Conservation (phyloP, 495 filamentous ascomycete genomes). For the Aspergillus funiculosus region DNA sequence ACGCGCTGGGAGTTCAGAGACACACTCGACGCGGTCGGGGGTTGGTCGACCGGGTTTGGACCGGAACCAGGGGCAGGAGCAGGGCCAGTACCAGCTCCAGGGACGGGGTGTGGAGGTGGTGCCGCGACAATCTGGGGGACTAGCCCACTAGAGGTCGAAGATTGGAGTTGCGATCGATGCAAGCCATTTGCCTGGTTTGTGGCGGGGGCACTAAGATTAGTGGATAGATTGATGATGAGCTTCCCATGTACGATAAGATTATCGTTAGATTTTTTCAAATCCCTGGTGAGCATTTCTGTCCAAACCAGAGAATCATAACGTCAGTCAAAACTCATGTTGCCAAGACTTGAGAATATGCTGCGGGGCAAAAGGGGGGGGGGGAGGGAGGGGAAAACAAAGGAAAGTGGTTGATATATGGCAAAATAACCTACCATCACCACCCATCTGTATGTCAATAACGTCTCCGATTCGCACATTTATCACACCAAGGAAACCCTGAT, state of each 20-base stretch:
- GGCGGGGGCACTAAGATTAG: conserved; percentile 64
- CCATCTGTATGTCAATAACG: conserved; percentile 81
- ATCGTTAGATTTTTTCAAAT: conserved; percentile 96
- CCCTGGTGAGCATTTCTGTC: conserved; percentile 92
- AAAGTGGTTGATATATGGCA: background rate
- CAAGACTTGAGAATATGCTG: background rate
- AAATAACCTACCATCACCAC: conserved; percentile 73
- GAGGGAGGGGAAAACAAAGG: background rate
- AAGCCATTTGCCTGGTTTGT: conserved; percentile 38
- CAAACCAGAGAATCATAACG: background rate
- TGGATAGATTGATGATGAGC: conserved; percentile 90
- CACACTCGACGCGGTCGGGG: conserved; percentile 29
- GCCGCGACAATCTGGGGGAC: conserved; percentile 34
- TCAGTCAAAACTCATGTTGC: background rate
- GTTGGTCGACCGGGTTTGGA: conserved; percentile 29
- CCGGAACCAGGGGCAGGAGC: no score
- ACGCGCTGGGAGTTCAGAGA: conserved; percentile 39
- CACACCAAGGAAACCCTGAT: conserved; percentile 95
- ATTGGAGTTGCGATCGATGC: conserved; percentile 33
- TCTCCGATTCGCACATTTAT: conserved; percentile 94
- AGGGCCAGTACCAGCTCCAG: no score
- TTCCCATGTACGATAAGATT: conserved; percentile 97
- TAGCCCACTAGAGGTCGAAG: conserved; percentile 38
- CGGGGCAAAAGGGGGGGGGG: background rate
- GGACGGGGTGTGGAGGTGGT: conserved; percentile 26